phyloP scores from a whole-genome alignment of 176 grass and related monocot genomes.

The Puya raimondii region DNA sequence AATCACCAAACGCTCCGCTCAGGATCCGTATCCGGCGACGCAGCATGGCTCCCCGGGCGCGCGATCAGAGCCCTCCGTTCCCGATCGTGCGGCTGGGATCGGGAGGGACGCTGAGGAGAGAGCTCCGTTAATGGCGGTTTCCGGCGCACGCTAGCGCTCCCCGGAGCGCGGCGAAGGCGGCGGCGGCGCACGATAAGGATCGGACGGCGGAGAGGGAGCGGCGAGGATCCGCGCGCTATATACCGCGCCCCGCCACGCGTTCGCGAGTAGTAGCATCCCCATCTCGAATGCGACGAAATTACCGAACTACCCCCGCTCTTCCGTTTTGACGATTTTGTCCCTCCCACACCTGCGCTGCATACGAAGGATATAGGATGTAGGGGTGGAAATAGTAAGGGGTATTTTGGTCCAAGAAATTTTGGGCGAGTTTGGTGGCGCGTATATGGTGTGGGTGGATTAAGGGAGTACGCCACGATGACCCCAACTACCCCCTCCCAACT shows the following conservation, averaged over 20 bases:
- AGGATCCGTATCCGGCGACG: too few species aligned
- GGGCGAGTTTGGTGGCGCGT: not conserved
- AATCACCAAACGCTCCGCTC: too few species aligned
- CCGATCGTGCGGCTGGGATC: not conserved
- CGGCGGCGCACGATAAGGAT: too few species aligned
- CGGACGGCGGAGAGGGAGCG: not conserved
- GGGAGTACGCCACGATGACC: not conserved
- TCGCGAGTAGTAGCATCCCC: constrained; percentile 40
- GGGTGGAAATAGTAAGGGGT: not conserved
- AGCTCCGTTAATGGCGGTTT: not conserved
- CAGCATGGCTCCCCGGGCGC: too few species aligned
- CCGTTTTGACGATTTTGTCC: not conserved
- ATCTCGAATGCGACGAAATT: not conserved
- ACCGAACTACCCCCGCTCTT: not conserved
- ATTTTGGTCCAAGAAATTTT: not conserved
- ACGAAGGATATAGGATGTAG: not conserved
- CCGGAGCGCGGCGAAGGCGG: too few species aligned
- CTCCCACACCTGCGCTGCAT: too few species aligned
- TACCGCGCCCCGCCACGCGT: constrained; percentile 8
- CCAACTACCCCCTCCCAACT: not conserved
- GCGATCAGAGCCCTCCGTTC: too few species aligned
- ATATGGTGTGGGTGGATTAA: not conserved
- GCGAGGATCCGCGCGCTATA: not conserved
- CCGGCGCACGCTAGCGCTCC: not conserved
- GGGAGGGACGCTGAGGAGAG: not conserved